Evolutionary conservation across 257 asterid species (phyloP).

Genomic region (Solanum chiquidenum): DNA sequence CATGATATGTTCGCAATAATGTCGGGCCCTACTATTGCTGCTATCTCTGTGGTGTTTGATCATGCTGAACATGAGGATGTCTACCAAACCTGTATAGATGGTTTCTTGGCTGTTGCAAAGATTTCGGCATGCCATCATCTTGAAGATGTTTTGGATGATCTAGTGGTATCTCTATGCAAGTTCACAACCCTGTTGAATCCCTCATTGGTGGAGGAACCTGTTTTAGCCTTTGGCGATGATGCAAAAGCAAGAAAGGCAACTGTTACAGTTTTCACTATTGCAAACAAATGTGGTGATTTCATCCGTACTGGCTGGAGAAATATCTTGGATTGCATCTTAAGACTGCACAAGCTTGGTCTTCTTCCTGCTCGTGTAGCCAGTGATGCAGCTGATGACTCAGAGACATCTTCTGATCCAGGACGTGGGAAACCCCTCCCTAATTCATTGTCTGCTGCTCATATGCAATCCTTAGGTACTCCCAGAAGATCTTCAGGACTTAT

Average conservation of each 20-base stretch:
- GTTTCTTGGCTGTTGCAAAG: constrained; percentile 91
- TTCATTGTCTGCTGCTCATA: constrained; percentile 63
- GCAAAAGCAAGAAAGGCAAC: constrained; percentile 95
- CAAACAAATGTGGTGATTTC: constrained; percentile 86
- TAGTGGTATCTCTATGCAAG: constrained; percentile 87
- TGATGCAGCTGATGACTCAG: constrained; percentile 91
- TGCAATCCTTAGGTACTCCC: constrained; percentile 79
- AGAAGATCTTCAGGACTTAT: constrained; percentile 92
- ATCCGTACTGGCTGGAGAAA: constrained; percentile 96
- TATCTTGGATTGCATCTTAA: constrained; percentile 76
- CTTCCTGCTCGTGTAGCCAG: constrained; percentile 97
- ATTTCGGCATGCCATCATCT: constrained; percentile 94
- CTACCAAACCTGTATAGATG: constrained; percentile 88
- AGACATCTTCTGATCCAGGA: constrained; percentile 69
- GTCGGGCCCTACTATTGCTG: constrained; percentile 99
- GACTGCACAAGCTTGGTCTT: constrained; percentile 92
- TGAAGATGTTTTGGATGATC: constrained; percentile 91
- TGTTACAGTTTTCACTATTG: constrained; percentile 81
- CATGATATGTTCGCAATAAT: constrained; percentile 95
- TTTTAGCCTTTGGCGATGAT: constrained; percentile 89
- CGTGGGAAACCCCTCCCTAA: constrained; percentile 76
- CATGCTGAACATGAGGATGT: constrained; percentile 94
- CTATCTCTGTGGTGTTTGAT: constrained; percentile 89
- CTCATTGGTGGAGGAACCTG: constrained; percentile 86
- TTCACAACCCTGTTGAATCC: constrained; percentile 85